phyloP scores from a whole-genome alignment of 2,329 filamentous ascomycete genomes.

The Verticillium zaregamsianum region DNA sequence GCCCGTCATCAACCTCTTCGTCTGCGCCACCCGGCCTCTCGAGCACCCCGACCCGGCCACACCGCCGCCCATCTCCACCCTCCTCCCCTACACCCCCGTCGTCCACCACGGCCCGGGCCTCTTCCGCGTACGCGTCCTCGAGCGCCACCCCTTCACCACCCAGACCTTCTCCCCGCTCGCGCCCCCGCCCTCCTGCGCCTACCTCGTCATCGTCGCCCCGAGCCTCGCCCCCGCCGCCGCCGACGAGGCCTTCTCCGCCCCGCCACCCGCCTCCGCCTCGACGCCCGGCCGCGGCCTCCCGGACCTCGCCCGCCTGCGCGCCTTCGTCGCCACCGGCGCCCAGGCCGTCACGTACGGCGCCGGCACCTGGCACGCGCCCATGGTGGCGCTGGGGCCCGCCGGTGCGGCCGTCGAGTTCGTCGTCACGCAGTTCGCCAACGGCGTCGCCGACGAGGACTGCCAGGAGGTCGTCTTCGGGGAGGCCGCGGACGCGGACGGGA shows the following conservation, averaged over 20 bases:
- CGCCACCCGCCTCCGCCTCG: conserved; percentile 11
- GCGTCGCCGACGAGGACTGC: conserved; percentile 77
- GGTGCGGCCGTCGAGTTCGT: conserved; percentile 72
- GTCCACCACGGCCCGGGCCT: conserved; percentile 19
- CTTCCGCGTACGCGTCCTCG: conserved; percentile 71
- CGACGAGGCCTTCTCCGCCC: conserved; percentile 34
- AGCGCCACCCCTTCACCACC: conserved; percentile 89
- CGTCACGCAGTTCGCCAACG: conserved; percentile 85
- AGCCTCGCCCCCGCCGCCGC: conserved; percentile 49
- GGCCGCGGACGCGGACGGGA: conserved; percentile 26
- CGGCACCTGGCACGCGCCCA: conserved; percentile 94
- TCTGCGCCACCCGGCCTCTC: conserved; percentile 66
- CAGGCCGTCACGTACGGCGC: conserved; percentile 90
- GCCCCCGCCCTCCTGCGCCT: conserved; percentile 36
- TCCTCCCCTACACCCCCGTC: conserved; percentile 9
- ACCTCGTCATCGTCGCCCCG: conserved; percentile 87
- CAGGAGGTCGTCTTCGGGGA: conserved; percentile 61
- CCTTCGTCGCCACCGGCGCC: conserved; percentile 71
- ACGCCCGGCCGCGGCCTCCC: conserved; percentile 61
- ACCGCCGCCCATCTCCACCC: conserved; percentile 8
- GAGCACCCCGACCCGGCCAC: conserved; percentile 3
- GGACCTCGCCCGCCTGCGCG: conserved; percentile 64
- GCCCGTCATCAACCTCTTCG: conserved; percentile 82
- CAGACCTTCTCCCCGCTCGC: conserved; percentile 86
- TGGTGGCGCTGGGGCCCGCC: conserved; percentile 72